A percentile compares a stretch with the other conserved stretches of the same genome.
Conservation (phyloP, 257 asterid genomes). For the Agastache rugosa region DNA sequence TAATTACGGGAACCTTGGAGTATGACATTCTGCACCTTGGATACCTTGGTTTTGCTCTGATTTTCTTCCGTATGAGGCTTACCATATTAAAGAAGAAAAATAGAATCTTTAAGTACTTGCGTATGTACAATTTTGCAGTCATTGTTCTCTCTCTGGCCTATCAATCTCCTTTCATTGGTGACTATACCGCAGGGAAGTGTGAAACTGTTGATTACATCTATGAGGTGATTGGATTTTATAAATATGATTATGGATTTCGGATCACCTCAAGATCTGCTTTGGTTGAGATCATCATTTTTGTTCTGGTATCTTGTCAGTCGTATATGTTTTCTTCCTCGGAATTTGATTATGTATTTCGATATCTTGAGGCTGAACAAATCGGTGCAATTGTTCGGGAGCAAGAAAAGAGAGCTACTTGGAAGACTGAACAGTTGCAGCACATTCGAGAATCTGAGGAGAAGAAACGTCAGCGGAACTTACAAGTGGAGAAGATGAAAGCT, state of each 20-base stretch:
- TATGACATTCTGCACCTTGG: constrained; percentile 98
- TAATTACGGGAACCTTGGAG: constrained; percentile 93
- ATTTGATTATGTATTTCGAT: constrained; percentile 96
- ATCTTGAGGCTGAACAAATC: constrained; percentile 98
- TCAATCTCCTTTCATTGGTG: constrained; percentile 94
- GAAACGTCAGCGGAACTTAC: constrained; percentile 85
- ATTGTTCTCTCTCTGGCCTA: constrained; percentile 96
- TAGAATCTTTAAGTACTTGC: constrained; percentile 81
- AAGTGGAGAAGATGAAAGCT: constrained; percentile 99
- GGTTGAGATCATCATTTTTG: constrained; percentile 91
- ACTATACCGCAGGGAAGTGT: constrained; percentile 75
- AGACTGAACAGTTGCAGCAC: constrained; percentile 87
- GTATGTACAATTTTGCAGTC: constrained; percentile 85
- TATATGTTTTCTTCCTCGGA: constrained; percentile 97
- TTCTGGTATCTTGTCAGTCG: constrained; percentile 92
- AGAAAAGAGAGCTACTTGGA: constrained; percentile 98
- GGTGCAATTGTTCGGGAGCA: constrained; percentile 97
- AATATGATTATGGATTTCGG: constrained; percentile 96
- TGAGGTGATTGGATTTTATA: constrained; percentile 94
- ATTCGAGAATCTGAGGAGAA: constrained; percentile 92
- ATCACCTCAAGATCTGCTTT: constrained; percentile 97
- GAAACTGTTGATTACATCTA: constrained; percentile 86
- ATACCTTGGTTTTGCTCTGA: constrained; percentile 91
- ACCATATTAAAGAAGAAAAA: constrained; percentile 92
- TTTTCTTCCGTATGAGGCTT: constrained; percentile 94